A percentile compares a stretch with the other conserved stretches of the same genome.
Conservation (phyloP, 2,329 filamentous ascomycete species). For the Domatiomyces catenatus region DNA sequence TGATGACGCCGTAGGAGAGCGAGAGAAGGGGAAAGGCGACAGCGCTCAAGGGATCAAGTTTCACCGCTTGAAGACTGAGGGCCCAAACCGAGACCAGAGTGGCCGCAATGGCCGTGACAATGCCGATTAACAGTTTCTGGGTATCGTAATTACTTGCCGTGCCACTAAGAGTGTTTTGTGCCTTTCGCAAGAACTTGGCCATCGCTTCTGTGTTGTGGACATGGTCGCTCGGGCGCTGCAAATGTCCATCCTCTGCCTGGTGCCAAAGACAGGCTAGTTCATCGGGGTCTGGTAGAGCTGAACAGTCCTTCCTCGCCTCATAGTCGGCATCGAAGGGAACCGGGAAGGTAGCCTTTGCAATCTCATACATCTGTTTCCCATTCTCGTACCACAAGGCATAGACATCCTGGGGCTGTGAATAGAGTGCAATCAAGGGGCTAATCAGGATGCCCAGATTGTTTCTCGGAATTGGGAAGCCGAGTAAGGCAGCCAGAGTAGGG, state of each 20-base stretch:
- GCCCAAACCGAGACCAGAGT: conserved; percentile 17
- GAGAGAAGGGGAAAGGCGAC: conserved; percentile 36
- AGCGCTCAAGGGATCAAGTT: conserved; percentile 14
- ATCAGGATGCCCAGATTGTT: conserved; percentile 88
- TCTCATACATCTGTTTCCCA: conserved; percentile 60
- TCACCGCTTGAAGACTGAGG: conserved; percentile 12
- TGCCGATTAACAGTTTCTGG: conserved; percentile 38
- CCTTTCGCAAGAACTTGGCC: conserved; percentile 48
- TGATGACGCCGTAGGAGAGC: conserved; percentile 62
- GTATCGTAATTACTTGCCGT: conserved; percentile 89
- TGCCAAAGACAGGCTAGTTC: conserved; percentile 58
- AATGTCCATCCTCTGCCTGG: conserved; percentile 6
- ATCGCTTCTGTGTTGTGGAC: conserved; percentile 1
- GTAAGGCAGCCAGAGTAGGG: conserved; percentile 69
- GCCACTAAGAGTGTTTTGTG: conserved; percentile 68
- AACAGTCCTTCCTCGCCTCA: conserved; percentile 16
- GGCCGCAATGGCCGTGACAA: conserved; percentile 19
- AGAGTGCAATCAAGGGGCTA: conserved; percentile 60
- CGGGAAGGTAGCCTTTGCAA: conserved; percentile 59
- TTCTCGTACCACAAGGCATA: conserved; percentile 61
- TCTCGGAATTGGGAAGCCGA: conserved; percentile 74
- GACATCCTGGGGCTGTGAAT: conserved; percentile 44
- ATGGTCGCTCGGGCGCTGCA: not conserved
- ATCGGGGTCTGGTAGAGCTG: conserved; percentile 28
- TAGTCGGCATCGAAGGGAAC: conserved; percentile 25